phyloP scores from a whole-genome alignment of 2,329 filamentous ascomycete species.

The Furcasterigmium furcatum region DNA sequence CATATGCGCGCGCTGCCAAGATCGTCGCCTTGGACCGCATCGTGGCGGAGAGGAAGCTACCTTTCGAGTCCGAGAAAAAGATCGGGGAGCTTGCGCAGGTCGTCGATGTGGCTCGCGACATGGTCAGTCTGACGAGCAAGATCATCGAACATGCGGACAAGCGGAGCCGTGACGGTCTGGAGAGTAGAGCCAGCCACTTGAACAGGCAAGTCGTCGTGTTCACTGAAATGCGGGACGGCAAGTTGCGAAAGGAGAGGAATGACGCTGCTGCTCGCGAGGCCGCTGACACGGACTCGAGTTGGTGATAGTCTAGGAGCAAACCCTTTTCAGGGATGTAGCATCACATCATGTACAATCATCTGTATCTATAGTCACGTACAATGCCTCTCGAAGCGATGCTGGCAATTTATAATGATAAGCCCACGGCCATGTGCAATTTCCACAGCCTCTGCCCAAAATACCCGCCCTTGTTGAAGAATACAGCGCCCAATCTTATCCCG shows the following conservation, averaged over 20 bases:
- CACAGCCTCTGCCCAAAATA: no score
- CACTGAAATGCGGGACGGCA: constrained; percentile 8
- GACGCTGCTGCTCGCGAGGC: background rate
- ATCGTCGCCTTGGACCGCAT: constrained; percentile 21
- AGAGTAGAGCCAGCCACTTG: constrained; percentile 21
- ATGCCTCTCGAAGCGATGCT: no score
- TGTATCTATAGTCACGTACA: no score
- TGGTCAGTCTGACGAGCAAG: constrained; percentile 42
- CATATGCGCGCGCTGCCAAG: constrained; percentile 31
- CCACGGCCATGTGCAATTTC: no score
- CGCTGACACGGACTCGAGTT: background rate
- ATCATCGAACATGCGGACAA: constrained; percentile 32
- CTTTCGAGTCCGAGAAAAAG: constrained; percentile 3
- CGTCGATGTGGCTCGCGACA: constrained; percentile 39
- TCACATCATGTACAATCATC: no score
- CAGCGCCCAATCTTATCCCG: no score
- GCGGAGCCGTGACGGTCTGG: constrained; percentile 27
- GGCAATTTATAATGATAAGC: no score
- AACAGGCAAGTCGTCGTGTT: constrained; percentile 20
- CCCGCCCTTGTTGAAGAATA: no score
- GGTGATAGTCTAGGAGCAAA: background rate
- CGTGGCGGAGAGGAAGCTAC: background rate
- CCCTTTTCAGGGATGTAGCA: no score
- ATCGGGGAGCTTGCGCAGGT: constrained; percentile 36
- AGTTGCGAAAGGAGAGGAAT: background rate